Evolutionary conservation across 352 stramenopile species (phyloP), one percentile per base, ranked within the genome.

Genomic region (Pythium plurisporium): DNA sequence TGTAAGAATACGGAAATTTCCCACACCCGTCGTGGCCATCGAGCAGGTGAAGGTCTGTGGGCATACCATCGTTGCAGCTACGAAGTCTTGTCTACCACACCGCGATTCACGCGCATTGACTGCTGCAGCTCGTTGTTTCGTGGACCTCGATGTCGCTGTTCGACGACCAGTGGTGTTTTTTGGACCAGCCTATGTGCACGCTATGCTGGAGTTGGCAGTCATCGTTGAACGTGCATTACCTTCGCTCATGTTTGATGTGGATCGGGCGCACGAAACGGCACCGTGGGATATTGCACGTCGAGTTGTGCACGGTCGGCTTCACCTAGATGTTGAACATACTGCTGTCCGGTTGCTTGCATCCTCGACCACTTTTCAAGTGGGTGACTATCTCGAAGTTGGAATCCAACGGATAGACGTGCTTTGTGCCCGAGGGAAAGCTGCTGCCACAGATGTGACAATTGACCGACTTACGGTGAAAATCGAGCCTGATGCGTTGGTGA

Each of bases 201-300:
- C 72, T 0, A 44, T 92, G 26, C 40, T 76, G 47, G 80, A 90
- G 36, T 52, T 92, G 10, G 59, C 61, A 2, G 48, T 44, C 0
- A 59, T 84, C 4, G 61, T 53, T 11, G 46, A 73, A 27, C 44
- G 31, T 0, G 44, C 83, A 8, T 23, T 88, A 0, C 71, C 76
- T 17, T 50, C 73, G 8, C n/a, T 82, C 20, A 8, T 87, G 7
- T 54, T 79, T 7, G 61, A 83, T 33, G 50, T 90, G 3, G 82
- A 91, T 45, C 73, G 62, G 27, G 51, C 47, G 4, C 54, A 74
- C 29, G 27, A 55, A 19, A 74, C 69, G 0, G 36, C 71, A 27
- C 37, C 67, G 29, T 84, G 76, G 62, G 83, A 91, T 63, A 89
- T 87, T 25, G 22, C 59, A 14, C 71, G 83, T 11, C 71, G 79